Base-by-base conservation (phyloP, 1,139 yeast genomes). In the Yamadazyma dushanensis region DNA sequence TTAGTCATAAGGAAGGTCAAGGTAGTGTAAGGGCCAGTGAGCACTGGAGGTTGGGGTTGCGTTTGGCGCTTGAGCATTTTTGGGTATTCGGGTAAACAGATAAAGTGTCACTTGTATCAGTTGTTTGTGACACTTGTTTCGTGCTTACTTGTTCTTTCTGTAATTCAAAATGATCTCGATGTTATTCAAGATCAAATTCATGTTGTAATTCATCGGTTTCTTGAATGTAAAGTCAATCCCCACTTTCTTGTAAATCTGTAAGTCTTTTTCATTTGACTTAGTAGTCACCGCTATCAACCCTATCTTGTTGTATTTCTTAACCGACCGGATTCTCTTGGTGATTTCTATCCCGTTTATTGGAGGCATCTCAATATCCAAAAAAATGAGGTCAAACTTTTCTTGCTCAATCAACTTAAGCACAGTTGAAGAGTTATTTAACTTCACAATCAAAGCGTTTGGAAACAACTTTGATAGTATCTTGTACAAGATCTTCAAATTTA, bases 341-440 rank as follows among this genome's bases (percentile, higher is more conserved):
- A 70, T 54, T 19, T 70, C 70, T n/a, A 65, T 50, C 3, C 76
- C 76, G 17, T 63, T 53, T n/a, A 70, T 51, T 6, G 50, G 53
- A 3, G 76, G 76, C 76, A 70, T 70, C 44, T 70, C 76, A 32
- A 70, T 70, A 44, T 70, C 76, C 33, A 70, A 51, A 41, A 70
- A 70, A 9, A 67, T 59, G 32, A 61, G 46, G 40, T 69, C 72
- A 40, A 56, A 68, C 16, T 38, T 39, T 31, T 52, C 50, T 3
- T 45, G 34, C 10, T 43, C 36, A 4, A 62, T 43, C 21, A 52
- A 31, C 9, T 50, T 39, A 32, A 55, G 43, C n/a, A 68, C 66
- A 31, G 53, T 49, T 2, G 65, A 54, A 21, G 65, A 57, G 44
- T 68, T 70, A 31, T 54, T 57, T 4, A 66, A 45, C 36, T 57